Base-by-base conservation (phyloP, 495 filamentous ascomycete species). In the Trichoderma orchidacearum region DNA sequence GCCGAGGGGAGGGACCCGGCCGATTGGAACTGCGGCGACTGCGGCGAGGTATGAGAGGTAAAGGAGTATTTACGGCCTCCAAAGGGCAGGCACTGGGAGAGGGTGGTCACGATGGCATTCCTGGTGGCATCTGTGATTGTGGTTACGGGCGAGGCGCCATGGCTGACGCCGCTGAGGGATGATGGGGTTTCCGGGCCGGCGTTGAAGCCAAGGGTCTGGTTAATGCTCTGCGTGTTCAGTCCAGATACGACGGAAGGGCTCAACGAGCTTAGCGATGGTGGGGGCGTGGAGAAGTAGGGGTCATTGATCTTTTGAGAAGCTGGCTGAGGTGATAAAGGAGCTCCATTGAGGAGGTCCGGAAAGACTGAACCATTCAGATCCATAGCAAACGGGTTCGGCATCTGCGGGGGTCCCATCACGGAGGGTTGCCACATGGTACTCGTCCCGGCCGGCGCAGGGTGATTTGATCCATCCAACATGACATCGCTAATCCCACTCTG, bases 111-210 rank as follows among this genome's bases (percentile, higher is more conserved):
- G 72, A 96, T 79, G 66, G 91, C 83, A 74, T 87, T 85, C 71
- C 93, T 82, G 58, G 92, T 97, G 67, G 87, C 83, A 74, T 98
- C 94, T 64, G 92, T 94, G 70, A 98, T 92, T 60, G 91, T 80
- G 59, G 78, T 70, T 58, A 79, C 68, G 59, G 77, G 78, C 63
- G 76, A 74, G 61, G 73, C 71, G 61, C 75, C 75, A 65, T 79
- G 77, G 61, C 77, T 78, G 69, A 74, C 78, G 62, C 80, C 80
- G 62, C 77, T 81, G 58, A 86, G 78, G 36, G 86, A 87, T 21
- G 81, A 84, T 50, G 83, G 79, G 56, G 83, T 85, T 63, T 88
- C 86, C 35, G 84, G 80, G 58, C 75, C 77, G 63, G 75, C 72
- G 56, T 71, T 76, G 68, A 76, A 81, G 77, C 67, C 83, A 74